Evolutionary conservation across 805 yeast species (phyloP), one percentile per base, ranked within the genome.

Genomic region (Metschnikowia continentalis): DNA sequence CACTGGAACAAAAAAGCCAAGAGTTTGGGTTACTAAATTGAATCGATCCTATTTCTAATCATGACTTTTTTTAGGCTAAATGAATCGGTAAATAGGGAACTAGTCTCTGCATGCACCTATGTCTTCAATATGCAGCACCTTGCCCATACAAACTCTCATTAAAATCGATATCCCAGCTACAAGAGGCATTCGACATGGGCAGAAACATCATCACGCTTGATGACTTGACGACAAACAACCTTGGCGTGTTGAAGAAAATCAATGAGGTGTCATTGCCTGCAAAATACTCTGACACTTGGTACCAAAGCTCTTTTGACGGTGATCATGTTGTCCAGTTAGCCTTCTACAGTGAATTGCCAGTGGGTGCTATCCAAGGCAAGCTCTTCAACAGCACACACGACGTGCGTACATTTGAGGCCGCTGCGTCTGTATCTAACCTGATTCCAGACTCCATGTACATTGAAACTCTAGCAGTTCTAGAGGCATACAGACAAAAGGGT

Each of bases 261-360:
- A 80, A 83, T 53, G 67, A 69, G 49, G 75, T 70, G 5, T 68
- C 72, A 6, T 70, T 83, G n/a, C 86, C 88, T 3, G 69, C 77
- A 0, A 50, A 62, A 2, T 85, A 80, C 59, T 61, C 81, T 0
- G 79, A 78, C 1, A 55, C 67, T 2, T 84, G 84, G 77, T 82
- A 83, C 55, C 57, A 72, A 32, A 76, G 76, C 20, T 69, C 81
- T 13, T 64, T 76, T 23, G 69, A 74, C 2, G 61, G 73, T 1
- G 81, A 74, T 22, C 83, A 81, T 30, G 68, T 85, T 33, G 76
- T 77, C 33, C 77, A 83, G 61, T 69, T 83, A 49, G 87, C 85
- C 0, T 87, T 75, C 67, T 86, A 76, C 66, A 79, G 85, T 45
- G 96, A 86, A 61, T 79, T 87, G 5, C 90, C 96, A 6, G 92